Base-by-base conservation (phyloP, 1,284 basidiomycete species). In the Ceratobasidium sp. region DNA sequence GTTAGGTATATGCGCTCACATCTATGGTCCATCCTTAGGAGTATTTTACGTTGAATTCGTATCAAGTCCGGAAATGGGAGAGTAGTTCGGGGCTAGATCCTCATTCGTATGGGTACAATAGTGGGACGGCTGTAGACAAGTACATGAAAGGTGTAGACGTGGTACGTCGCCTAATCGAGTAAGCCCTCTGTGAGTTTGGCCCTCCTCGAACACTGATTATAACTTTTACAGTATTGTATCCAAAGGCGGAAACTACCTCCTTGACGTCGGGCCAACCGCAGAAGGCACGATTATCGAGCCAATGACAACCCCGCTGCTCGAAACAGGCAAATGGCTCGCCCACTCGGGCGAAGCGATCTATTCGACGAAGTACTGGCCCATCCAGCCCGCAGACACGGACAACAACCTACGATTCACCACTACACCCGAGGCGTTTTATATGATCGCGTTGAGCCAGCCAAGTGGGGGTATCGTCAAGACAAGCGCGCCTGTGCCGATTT, bases 231-330 rank as follows among this genome's bases (percentile, higher is more conserved):
- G 88, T 76, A 85, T 89, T 74, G 86, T 85, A 29, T 86, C 86
- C 46, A 88, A 88, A 81, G 86, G 86, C 73, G 86, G 87, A 7
- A 88, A 88, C 78, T 87, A 83, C 86, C 81, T 88, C 48, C 79
- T 88, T 2, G 86, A 89, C 65, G 79, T 88, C 16, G 87, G 88
- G 0, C 88, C 88, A 0, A 86, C 83, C 0, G 87, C 85, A 0
- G 85, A 87, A 74, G 88, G 88, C 0, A 81, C 83, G 39, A 86
- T 88, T 31, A 84, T 87, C 48, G 80, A 80, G 4, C 83, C 85
- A 0, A 85, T 87, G 83, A 79, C 79, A 48, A 78, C 84, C 8
- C 85, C 84, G 46, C 81, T 89, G 19, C 81, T 84, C 11, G 85
- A 83, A 24, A 84, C 84, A 8, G 88, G 87, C 0, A 76, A 76